Evolutionary conservation across 352 stramenopile genomes (phyloP), one percentile per base, ranked within the genome.

Genomic region (Globisporangium emineosum): DNA sequence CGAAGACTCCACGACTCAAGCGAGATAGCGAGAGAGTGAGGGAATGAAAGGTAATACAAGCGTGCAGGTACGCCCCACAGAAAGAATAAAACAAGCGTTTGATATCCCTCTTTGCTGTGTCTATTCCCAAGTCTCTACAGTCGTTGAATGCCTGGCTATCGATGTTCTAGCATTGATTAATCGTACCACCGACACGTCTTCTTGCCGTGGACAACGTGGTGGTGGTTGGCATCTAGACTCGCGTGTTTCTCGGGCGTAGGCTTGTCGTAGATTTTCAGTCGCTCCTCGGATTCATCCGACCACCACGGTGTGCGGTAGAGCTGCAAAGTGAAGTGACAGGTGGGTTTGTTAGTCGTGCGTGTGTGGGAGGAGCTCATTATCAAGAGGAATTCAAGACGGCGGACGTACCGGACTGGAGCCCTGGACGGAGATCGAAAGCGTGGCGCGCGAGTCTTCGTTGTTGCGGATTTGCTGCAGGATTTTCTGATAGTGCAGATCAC

Each of bases 121-220:
- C 19, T 32, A 37, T 6, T 35, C n/a, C n/a, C n/a, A n/a, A 32
- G 29, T 32, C 29, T 32, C 29, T 32, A 32, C 29, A 32, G 35
- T n/a, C 13, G 25, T 35, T 3, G 51, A 57, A 30, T 42, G 15
- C 3, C 37, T 19, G 15, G 37, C 15, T 45, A 15, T 45, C 37
- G 37, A 45, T n/a, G 15, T 3, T n/a, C 8, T 19, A 6, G 33
- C 13, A 19, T 15, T 21, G 13, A 37, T 71, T 54, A 90, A 57
- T 88, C 78, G 50, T 84, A 88, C 81, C 78, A 87, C 61, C 75
- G 77, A 62, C 65, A 77, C 2, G 59, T 69, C 51, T 78, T 75
- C 35, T 83, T 80, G 25, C 66, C 65, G 47, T 81, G 65, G 15
- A 76, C 75, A 10, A 62, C 42, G 35, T 57, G 72, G 29, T 64